Percentiles rank a stretch among this genome's conserved stretches.
phyloP scores from a whole-genome alignment of 2,329 filamentous ascomycete species.

The Fusarium temperatum region DNA sequence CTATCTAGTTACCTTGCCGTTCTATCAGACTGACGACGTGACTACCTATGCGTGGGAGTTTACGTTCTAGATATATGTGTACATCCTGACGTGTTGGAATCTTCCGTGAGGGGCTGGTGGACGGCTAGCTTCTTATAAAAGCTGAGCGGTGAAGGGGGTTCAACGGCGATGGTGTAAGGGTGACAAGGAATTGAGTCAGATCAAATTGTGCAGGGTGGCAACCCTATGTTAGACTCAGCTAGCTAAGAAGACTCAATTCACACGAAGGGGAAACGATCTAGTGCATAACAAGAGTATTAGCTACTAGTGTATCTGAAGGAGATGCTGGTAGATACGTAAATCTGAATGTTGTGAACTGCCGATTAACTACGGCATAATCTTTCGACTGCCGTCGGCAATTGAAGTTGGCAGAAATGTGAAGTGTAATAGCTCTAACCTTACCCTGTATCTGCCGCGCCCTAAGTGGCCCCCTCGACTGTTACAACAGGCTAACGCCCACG shows the following conservation, averaged over 20 bases:
- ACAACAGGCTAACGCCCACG: not conserved
- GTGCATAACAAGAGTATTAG: not conserved
- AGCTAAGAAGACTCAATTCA: no score
- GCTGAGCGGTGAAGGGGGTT: not conserved
- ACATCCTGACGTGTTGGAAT: not conserved
- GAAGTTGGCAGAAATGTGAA: not conserved
- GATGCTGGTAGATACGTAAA: not conserved
- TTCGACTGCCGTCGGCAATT: no score
- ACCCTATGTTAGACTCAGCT: no score
- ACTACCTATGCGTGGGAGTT: not conserved
- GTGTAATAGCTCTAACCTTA: not conserved
- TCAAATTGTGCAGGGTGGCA: no score
- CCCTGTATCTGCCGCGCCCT: not conserved
- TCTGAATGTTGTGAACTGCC: fast-evolving
- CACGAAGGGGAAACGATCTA: not conserved
- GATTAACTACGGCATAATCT: fast-evolving
- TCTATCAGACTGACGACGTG: not conserved
- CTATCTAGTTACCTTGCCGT: not conserved
- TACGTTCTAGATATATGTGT: not conserved
- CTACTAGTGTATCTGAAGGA: not conserved
- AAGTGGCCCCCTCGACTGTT: not conserved
- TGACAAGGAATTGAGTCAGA: no score
- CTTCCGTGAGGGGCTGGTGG: not conserved
- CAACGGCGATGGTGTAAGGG: no score
- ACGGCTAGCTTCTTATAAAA: not conserved